Conservation (phyloP, 768 basidiomycete genomes). For the Stropharia rugosoannulata region DNA sequence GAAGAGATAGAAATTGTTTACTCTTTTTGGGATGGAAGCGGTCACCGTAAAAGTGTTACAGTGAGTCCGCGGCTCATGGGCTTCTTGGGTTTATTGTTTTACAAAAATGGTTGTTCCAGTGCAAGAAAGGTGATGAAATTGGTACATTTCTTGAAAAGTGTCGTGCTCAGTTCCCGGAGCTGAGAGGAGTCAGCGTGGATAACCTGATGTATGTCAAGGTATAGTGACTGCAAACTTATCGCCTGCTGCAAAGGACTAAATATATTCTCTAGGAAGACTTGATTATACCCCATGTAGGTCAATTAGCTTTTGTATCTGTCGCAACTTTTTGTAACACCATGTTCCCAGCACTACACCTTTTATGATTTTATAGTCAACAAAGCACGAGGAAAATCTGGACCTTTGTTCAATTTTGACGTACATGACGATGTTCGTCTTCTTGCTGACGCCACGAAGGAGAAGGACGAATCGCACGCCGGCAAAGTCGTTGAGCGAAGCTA, state of each 20-base stretch:
- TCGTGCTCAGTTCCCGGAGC: constrained; percentile 88
- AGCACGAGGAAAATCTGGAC: constrained; percentile 96
- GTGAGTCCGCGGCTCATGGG: constrained; percentile 45
- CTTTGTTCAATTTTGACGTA: constrained; percentile 97
- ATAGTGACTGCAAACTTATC: constrained; percentile 13
- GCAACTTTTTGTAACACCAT: constrained; percentile 1
- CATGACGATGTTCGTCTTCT: constrained; percentile 96
- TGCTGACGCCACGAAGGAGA: constrained; percentile 93
- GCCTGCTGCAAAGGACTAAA: background rate
- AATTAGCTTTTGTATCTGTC: background rate
- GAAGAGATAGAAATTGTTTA: constrained; percentile 91
- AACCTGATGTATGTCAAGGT: constrained; percentile 99
- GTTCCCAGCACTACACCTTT: constrained; percentile 89
- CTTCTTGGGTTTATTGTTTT: background rate
- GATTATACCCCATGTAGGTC: constrained; percentile 87
- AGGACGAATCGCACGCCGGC: constrained; percentile 98
- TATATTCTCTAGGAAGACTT: constrained; percentile 75
- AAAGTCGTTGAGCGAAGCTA: constrained; percentile 97
- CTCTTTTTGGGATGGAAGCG: constrained; percentile 98
- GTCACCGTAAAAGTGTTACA: constrained; percentile 88
- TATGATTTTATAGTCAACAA: constrained; percentile 99
- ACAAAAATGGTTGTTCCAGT: constrained; percentile 45
- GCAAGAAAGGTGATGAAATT: constrained; percentile 95
- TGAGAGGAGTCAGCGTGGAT: constrained; percentile 87
- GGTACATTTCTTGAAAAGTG: constrained; percentile 90